A percentile compares a stretch with the other conserved stretches of the same genome.
Conservation (phyloP, 164 flowering plant species). For the Aristolochia fimbriata region DNA sequence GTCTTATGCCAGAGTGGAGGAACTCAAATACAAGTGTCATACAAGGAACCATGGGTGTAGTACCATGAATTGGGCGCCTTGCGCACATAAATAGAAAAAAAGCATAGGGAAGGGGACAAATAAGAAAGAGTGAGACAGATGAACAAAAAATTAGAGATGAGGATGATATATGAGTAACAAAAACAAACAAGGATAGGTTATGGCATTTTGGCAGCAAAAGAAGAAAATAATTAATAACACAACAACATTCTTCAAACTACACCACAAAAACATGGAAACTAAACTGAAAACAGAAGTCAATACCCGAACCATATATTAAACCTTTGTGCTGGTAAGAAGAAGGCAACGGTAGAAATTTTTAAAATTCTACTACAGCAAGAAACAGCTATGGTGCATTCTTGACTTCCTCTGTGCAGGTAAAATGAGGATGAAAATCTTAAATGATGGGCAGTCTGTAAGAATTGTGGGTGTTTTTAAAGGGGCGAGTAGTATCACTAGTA, state of each 20-base stretch:
- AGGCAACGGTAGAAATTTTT: neutral
- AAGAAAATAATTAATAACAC: neutral
- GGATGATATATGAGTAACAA: neutral
- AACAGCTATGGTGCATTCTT: slow-evolving; percentile 70
- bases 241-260: neutral
- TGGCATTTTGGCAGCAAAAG: no score
- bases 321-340: neutral
- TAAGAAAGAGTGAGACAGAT: no score
- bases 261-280: neutral
- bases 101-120: no score
- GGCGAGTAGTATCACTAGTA: slow-evolving; percentile 17
- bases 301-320: slow-evolving; percentile 11
- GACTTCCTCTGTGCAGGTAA: slow-evolving; percentile 39
- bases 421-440: neutral
- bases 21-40: no score
- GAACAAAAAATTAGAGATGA: no score
- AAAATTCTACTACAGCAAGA: slow-evolving; percentile 1
- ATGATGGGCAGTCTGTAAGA: slow-evolving; percentile 6
- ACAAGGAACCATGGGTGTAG: no score
- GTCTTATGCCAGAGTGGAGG: no score
- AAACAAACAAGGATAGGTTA: neutral
- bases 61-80: no score
- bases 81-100: no score
- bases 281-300: slow-evolving; percentile 8
- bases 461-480: slow-evolving; percentile 14